A percentile compares a stretch with the other conserved stretches of the same genome.
Conservation (phyloP, 2,329 filamentous ascomycete genomes). For the Aspergillus puulaauensis region DNA sequence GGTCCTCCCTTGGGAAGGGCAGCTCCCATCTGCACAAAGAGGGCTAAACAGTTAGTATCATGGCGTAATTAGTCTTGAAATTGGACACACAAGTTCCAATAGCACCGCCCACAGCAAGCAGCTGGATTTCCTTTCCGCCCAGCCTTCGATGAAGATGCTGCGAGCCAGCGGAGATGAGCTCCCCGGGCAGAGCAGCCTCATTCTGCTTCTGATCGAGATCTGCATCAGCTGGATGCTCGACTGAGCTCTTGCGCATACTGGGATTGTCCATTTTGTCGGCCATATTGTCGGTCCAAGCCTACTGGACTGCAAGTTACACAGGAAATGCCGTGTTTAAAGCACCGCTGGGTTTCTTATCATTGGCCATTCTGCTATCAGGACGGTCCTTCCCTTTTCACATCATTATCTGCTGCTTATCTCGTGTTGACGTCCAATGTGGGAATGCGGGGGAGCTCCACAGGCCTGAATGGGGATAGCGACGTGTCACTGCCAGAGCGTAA, state of each 20-base stretch:
- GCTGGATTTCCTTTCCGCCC: conserved; percentile 32
- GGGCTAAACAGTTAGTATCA: conserved; percentile 14
- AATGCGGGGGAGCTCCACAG: too few species aligned
- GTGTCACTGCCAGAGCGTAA: too few species aligned
- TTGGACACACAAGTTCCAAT: conserved; percentile 33
- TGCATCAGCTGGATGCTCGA: neutral
- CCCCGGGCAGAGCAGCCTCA: neutral
- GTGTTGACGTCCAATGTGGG: too few species aligned
- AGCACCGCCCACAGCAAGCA: conserved; percentile 35
- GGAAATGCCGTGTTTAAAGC: too few species aligned
- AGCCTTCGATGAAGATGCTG: conserved; percentile 32
- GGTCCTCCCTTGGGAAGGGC: conserved; percentile 36
- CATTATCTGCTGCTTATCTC: too few species aligned
- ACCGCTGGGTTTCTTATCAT: too few species aligned
- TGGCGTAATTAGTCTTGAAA: neutral
- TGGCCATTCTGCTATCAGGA: too few species aligned
- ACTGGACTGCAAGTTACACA: too few species aligned
- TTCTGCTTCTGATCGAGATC: neutral
- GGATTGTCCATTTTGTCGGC: neutral
- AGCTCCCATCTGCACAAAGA: conserved; percentile 34
- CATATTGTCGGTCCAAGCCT: too few species aligned
- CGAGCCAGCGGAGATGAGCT: conserved; percentile 12
- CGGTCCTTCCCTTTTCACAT: too few species aligned
- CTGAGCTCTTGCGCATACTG: neutral
- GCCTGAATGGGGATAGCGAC: too few species aligned